Evolutionary conservation across 768 basidiomycete species (phyloP).

Genomic region (Auriculariales sp.): DNA sequence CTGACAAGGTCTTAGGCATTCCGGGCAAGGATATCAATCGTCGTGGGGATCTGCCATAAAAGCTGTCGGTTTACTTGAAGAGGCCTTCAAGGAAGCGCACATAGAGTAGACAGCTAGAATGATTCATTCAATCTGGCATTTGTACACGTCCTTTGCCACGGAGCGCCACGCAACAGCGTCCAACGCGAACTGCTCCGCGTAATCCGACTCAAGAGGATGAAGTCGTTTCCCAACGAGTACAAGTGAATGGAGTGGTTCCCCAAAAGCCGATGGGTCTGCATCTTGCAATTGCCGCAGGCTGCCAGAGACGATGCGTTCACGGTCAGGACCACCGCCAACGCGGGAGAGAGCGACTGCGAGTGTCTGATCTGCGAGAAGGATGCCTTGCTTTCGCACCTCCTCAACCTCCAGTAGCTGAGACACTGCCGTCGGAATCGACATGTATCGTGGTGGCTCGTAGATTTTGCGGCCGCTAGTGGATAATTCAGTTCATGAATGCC

Average conservation of each 20-base stretch:
- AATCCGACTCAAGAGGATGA: constrained; percentile 87
- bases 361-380: constrained; percentile 39
- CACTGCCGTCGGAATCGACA: constrained; percentile 83
- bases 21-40: constrained; percentile 13
- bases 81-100: background rate
- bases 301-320: constrained; percentile 74
- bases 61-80: constrained; percentile 7
- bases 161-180: constrained; percentile 47
- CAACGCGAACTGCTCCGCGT: constrained; percentile 64
- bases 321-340: constrained; percentile 47
- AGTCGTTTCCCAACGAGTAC: constrained; percentile 83
- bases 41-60: constrained; percentile 13
- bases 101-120: too few species aligned
- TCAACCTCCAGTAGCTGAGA: constrained; percentile 64
- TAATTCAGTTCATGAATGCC: background rate
- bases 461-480: constrained; percentile 72
- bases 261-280: constrained; percentile 54
- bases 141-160: constrained; percentile 52
- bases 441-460: constrained; percentile 93
- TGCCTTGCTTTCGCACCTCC: constrained; percentile 31
- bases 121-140: constrained; percentile 1
- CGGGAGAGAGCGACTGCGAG: constrained; percentile 67
- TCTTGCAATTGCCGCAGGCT: constrained; percentile 61
- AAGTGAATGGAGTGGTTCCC: constrained; percentile 79
- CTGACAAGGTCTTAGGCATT: constrained; percentile 5